Evolutionary conservation across 1,284 basidiomycete species (phyloP).

Genomic region (Pseudozyma flocculosa): DNA sequence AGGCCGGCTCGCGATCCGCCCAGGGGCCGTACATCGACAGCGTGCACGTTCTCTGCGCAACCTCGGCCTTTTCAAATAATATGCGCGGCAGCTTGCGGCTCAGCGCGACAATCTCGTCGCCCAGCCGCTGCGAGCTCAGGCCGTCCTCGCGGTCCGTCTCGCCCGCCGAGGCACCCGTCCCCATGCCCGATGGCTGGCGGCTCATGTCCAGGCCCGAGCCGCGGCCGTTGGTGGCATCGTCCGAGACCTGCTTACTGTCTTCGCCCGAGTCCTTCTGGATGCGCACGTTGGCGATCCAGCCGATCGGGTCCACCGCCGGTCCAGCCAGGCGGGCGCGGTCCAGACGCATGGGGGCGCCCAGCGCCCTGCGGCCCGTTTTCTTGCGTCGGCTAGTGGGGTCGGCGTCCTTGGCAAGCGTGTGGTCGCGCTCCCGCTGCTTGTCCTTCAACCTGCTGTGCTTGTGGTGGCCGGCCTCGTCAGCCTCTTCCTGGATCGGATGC

Average conservation of each 20-base stretch:
- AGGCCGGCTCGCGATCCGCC: constrained; percentile 43
- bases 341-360: constrained; percentile 30
- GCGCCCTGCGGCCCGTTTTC: constrained; percentile 1
- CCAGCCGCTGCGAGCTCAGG: constrained; percentile 27
- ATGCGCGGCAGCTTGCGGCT: constrained; percentile 38
- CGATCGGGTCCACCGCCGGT: constrained; percentile 34
- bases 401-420: constrained; percentile 7
- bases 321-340: constrained; percentile 23
- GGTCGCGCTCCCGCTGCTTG: constrained; percentile 5
- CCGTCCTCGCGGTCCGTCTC: constrained; percentile 20
- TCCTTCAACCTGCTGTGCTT: neutral
- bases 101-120: constrained; percentile 44
- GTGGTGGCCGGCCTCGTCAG: too few relatives aligned
- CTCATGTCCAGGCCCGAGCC: neutral
- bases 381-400: constrained; percentile 3
- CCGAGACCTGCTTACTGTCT: neutral
- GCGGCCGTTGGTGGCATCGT: constrained; percentile 1
- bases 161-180: constrained; percentile 12
- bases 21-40: constrained; percentile 53
- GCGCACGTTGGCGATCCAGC: constrained; percentile 43
- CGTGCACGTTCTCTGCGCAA: constrained; percentile 42
- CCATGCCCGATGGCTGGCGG: constrained; percentile 11
- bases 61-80: constrained; percentile 47
- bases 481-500: constrained; percentile 20
- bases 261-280: constrained; percentile 28